Percentiles rank a stretch among this genome's conserved stretches.
Conservation (phyloP, 441 rosid genomes). For the Iberis amara region DNA sequence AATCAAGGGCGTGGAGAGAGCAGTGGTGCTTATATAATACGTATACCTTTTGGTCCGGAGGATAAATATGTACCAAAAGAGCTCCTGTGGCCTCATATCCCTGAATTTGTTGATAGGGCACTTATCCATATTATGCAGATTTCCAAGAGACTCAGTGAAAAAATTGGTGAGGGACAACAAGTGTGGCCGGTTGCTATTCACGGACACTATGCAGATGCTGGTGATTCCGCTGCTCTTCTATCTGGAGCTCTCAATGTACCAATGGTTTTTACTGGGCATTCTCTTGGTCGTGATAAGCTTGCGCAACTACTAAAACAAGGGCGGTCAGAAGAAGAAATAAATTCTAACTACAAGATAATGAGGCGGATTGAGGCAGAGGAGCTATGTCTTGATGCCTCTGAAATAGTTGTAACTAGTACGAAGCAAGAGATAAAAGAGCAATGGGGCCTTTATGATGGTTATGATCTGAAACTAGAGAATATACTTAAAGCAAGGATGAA, state of each 20-base stretch:
- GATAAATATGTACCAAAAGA: conserved; percentile 80
- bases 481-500: conserved; percentile 87
- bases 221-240: conserved; percentile 82
- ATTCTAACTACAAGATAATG: conserved; percentile 73
- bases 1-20: conserved; percentile 76
- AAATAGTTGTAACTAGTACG: conserved; percentile 84
- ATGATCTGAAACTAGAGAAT: conserved; percentile 68
- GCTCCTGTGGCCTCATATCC: conserved; percentile 85
- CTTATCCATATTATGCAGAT: conserved; percentile 72
- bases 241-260: conserved; percentile 95
- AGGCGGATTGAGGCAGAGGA: conserved; percentile 95
- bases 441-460: conserved; percentile 93
- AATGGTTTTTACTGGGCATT: conserved; percentile 95
- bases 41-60: conserved; percentile 93
- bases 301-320: conserved; percentile 88
- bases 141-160: conserved; percentile 83
- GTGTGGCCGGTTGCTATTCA: conserved; percentile 95
- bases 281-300: conserved; percentile 90
- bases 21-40: conserved; percentile 84
- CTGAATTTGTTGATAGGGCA: conserved; percentile 94
- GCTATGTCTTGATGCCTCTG: conserved; percentile 76
- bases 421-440: conserved; percentile 90
- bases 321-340: conserved; percentile 78
- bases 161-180: conserved; percentile 59
- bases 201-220: conserved; percentile 99